Evolutionary conservation across 768 basidiomycete species (phyloP).

Genomic region (Tylopilus felleus): DNA sequence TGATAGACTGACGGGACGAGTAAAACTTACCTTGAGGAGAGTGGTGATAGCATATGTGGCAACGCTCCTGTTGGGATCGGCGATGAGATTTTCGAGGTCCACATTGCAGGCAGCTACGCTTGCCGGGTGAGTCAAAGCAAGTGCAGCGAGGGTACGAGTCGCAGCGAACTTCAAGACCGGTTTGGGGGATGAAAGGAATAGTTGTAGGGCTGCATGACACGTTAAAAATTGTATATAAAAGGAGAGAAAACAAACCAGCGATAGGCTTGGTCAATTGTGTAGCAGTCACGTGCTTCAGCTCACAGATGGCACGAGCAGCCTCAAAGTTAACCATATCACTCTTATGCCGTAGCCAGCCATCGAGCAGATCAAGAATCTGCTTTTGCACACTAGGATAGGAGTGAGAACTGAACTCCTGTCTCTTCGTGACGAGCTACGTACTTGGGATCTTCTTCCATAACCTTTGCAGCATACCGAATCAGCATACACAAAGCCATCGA

Average conservation of each 20-base stretch:
- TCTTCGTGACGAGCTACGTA: slow-evolving; percentile 39
- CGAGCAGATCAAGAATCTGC: slow-evolving; percentile 90
- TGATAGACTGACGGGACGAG: not conserved
- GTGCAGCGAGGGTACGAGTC: slow-evolving; percentile 87
- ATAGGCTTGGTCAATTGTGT: slow-evolving; percentile 84
- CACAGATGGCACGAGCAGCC: slow-evolving; percentile 95
- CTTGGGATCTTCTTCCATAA: slow-evolving; percentile 99
- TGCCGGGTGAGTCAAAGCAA: slow-evolving; percentile 81
- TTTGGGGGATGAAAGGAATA: slow-evolving; percentile 95
- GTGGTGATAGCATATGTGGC: slow-evolving; percentile 99
- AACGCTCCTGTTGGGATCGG: slow-evolving; percentile 92
- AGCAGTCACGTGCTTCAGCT: slow-evolving; percentile 81
- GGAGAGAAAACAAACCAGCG: slow-evolving; percentile 54
- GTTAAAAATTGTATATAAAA: slow-evolving; percentile 6
- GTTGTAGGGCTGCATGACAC: slow-evolving; percentile 67
- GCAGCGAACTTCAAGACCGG: slow-evolving; percentile 95
- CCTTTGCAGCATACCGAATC: slow-evolving; percentile 96
- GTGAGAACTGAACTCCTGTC: not conserved
- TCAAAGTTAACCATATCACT: slow-evolving; percentile 99
- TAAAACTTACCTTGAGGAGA: slow-evolving; percentile 72
- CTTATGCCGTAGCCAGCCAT: slow-evolving; percentile 95
- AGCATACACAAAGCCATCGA: slow-evolving; percentile 98
- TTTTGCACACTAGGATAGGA: slow-evolving; percentile 64
- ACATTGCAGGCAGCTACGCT: slow-evolving; percentile 92
- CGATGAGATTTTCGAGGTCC: slow-evolving; percentile 94